Evolutionary conservation across 1,284 basidiomycete species (phyloP).

Genomic region (Phellinidium pouzarii): DNA sequence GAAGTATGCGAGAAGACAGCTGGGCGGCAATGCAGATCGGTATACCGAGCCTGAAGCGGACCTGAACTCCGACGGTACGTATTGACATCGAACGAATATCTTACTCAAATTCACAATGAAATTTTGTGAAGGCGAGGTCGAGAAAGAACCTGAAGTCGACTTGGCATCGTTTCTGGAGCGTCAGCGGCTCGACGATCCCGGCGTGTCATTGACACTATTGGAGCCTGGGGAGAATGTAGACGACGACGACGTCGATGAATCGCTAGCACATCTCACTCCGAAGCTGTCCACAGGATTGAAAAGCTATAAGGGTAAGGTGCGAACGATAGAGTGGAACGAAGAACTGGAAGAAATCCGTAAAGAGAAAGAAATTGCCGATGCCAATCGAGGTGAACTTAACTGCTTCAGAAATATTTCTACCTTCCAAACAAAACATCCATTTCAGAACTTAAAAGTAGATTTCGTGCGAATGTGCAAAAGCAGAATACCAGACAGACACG

Average conservation of each 20-base stretch:
- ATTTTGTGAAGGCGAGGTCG: constrained; percentile 47
- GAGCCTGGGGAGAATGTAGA: constrained; percentile 27
- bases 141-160: constrained; percentile 67
- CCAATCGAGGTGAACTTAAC: constrained; percentile 50
- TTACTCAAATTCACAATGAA: background rate
- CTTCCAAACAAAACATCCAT: background rate
- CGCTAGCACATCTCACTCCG: constrained; percentile 44
- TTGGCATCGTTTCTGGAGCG: constrained; percentile 56
- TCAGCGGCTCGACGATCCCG: constrained; percentile 44
- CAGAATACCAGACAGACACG: constrained; percentile 24
- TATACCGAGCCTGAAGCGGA: constrained; percentile 62
- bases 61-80: constrained; percentile 59
- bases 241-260: constrained; percentile 56
- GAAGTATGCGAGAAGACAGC: constrained; percentile 49
- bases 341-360: constrained; percentile 54
- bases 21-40: constrained; percentile 63
- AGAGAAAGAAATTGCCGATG: constrained; percentile 67
- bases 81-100: background rate
- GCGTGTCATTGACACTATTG: constrained; percentile 25
- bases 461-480: constrained; percentile 51
- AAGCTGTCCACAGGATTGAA: constrained; percentile 20
- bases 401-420: background rate
- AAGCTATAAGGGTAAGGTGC: constrained; percentile 50
- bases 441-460: constrained; percentile 61
- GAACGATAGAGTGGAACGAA: constrained; percentile 60